Percentiles rank a stretch among this genome's conserved stretches.
Evolutionary conservation across 192 early-diverging fungal species (phyloP).

Genomic region (Coemansia sp.): DNA sequence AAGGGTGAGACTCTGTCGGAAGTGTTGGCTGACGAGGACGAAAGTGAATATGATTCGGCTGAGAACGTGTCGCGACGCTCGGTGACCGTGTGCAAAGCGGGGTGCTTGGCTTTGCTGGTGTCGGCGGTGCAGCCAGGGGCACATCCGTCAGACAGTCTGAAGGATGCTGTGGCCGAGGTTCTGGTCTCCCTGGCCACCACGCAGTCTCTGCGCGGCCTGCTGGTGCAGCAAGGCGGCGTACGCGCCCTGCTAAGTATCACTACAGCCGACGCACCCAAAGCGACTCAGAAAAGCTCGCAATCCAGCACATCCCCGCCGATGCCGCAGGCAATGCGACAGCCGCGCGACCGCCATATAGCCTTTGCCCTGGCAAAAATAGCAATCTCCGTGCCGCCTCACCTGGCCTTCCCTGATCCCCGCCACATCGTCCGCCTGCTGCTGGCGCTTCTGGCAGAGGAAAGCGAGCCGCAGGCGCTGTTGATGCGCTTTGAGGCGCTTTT

Average conservation of each 20-base stretch:
- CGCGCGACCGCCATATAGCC: slow-evolving; percentile 53
- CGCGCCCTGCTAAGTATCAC: slow-evolving; percentile 55
- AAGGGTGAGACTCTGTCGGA: slow-evolving; percentile 3
- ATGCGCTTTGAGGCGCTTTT: slow-evolving; percentile 87
- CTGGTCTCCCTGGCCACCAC: slow-evolving; percentile 72
- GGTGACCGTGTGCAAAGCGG: slow-evolving; percentile 55
- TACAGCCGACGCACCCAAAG: slow-evolving; percentile 29
- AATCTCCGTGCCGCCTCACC: slow-evolving; percentile 82
- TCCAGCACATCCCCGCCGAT: not conserved
- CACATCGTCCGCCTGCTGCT: slow-evolving; percentile 73
- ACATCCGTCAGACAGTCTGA: slow-evolving; percentile 57
- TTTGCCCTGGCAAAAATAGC: slow-evolving; percentile 92
- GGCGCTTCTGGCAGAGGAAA: slow-evolving; percentile 27
- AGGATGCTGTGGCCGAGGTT: slow-evolving; percentile 63
- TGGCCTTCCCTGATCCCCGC: slow-evolving; percentile 76
- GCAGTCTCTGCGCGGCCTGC: slow-evolving; percentile 61
- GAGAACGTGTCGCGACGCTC: slow-evolving; percentile 51
- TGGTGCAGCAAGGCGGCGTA: slow-evolving; percentile 83
- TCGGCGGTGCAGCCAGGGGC: slow-evolving; percentile 46
- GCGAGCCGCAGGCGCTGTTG: slow-evolving; percentile 56
- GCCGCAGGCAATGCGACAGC: slow-evolving; percentile 39
- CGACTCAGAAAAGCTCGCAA: slow-evolving; percentile 12
- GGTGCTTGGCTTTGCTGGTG: slow-evolving; percentile 32
- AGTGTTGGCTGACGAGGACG: slow-evolving; percentile 9
- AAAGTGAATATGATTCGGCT: slow-evolving; percentile 10